Percentiles rank a stretch among this genome's conserved stretches.
Conservation (phyloP, 2,329 filamentous ascomycete genomes). For the Xylariaceae sp. region DNA sequence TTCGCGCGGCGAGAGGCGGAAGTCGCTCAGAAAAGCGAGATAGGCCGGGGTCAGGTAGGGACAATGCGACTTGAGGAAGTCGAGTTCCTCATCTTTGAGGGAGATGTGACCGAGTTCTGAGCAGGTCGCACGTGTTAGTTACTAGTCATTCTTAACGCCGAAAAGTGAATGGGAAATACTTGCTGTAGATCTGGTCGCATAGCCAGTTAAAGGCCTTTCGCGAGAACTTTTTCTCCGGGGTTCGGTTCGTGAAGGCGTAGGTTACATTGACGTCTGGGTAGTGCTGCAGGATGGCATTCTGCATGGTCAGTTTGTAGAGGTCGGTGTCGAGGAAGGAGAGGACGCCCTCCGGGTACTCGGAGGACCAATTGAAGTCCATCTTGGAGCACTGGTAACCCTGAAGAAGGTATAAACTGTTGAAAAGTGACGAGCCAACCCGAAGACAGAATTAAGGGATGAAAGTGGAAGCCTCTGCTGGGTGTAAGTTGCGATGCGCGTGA, state of each 20-base stretch:
- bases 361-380: conserved; percentile 64
- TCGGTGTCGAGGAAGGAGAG: conserved; percentile 78
- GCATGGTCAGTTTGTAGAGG: conserved; percentile 98
- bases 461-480: too few species aligned
- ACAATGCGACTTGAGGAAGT: conserved; percentile 73
- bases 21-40: conserved; percentile 73
- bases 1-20: conserved; percentile 73
- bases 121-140: neutral
- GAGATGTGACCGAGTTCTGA: conserved; percentile 76
- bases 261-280: conserved; percentile 78
- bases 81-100: conserved; percentile 71
- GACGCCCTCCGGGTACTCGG: conserved; percentile 67
- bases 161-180: conserved; percentile 21
- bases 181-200: conserved; percentile 73
- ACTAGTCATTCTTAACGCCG: neutral
- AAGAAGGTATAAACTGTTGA: too few species aligned
- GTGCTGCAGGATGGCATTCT: conserved; percentile 91
- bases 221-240: conserved; percentile 85
- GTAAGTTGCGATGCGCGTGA: too few species aligned
- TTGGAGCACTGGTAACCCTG: neutral
- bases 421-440: too few species aligned
- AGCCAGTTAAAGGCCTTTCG: conserved; percentile 82
- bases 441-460: too few species aligned
- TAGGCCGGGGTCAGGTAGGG: conserved; percentile 74
- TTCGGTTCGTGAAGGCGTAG: conserved; percentile 93